Evolutionary conservation across 179 eudicot genomes (phyloP), one percentile per base, ranked within the genome.

Genomic region (Vitellaria paradoxa): DNA sequence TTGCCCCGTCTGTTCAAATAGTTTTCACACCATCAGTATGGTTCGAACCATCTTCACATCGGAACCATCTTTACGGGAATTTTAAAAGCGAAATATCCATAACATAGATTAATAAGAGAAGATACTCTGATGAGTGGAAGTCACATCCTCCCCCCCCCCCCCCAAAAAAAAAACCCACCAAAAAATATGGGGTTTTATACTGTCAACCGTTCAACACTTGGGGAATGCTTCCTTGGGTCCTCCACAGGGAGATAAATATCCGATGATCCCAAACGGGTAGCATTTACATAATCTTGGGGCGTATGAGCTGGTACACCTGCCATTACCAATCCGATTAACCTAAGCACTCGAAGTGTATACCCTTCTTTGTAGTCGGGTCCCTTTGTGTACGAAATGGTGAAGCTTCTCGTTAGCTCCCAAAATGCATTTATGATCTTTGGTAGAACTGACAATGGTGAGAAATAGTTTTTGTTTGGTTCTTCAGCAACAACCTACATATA

Each of bases 251-350:
- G 61, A 56, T 56, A 56, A 3, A 56, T 4, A 14, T 56, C 61
- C 61, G 61, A 15, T 4, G 61, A 56, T 56, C 14, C 15, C 59
- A 84, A 70, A 18, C 87, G 80, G 3, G 87, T 85, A 9, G 84
- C 73, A 75, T 90, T 90, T 69, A 84, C 85, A 47, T 89, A 89
- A 75, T 91, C 95, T 77, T 84, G 90, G 24, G 83, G 85, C 17
- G 67, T 65, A 76, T 91, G 92, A 65, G 84, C 87, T 0, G 89
- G 79, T 3, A 82, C 11, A 15, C 89, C 86, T 0, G 92, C 79
- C 4, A 80, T 7, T 3, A 79, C 30, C 20, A 89, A 69, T 20
- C 90, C 90, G 0, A 82, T 15, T 23, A 86, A 14, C 65, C 91
- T 79, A 2, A 82, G 4, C 15, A 81, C 62, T 21, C 65, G 72